Evolutionary conservation across 208 protist species (phyloP), one percentile per base, ranked within the genome.

Genomic region (Tritrichomonas foetus): DNA sequence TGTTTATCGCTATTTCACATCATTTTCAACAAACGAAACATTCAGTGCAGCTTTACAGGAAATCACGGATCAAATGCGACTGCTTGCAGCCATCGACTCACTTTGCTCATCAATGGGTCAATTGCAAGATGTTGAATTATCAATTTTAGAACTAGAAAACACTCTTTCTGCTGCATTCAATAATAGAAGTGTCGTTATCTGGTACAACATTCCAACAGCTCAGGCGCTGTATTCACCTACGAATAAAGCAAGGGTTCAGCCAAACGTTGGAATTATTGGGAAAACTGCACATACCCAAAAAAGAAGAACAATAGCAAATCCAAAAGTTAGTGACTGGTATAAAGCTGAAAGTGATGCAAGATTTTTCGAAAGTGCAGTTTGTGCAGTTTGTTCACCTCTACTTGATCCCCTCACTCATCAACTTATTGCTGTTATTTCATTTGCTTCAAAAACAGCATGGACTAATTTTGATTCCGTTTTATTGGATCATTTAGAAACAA

Each of bases 41-140:
- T 89, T 89, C 30, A 57, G 39, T 57, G 78, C 78, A 39, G 78
- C 78, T 11, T 27, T 89, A 0, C 33, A 41, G 14, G 78, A 89
- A 50, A 44, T 89, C 57, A 89, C 47, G 25, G 47, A 89, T 25
- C 78, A 89, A 57, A 89, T 89, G 78, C 5, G n/a, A 20, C 44
- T 16, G 9, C 78, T 89, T 57, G 25, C 78, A 22, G 57, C 57
- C 27, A 89, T 89, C 27, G 78, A 89, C 57, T 89, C 78, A 39
- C 44, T 89, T 89, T 89, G 41, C 25, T 89, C 78, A 53, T 47
- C 44, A n/a, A 89, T 89, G 78, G 78, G 78, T 27, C 78, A 89
- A 20, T 33, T 89, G 30, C 78, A 89, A 50, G 47, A 89, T 57
- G 78, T 89, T 39, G 78, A 89, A 57, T 47, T 57, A 22, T 53